Base-by-base conservation (phyloP, 1,139 yeast genomes). In the Yamadazyma diddensiae region DNA sequence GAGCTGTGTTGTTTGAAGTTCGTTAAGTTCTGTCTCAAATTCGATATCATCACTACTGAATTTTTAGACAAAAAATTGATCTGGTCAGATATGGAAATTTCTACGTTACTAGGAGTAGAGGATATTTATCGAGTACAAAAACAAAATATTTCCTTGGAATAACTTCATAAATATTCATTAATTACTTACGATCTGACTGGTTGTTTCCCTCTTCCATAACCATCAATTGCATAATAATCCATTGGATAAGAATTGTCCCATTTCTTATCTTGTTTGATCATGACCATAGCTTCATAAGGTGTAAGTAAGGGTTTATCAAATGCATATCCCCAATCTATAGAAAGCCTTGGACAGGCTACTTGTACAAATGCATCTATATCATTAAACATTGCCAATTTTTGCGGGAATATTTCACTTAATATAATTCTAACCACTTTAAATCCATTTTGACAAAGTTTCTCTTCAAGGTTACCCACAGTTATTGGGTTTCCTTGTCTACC, bases 291-390 rank as follows among this genome's bases (percentile, higher is more conserved):
- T 52, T 92, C 99, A 55, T 94, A 92, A 0, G 99, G 98, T 0
- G 98, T 90, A 36, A 92, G 62, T 28, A 92, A 65, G 0, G 99
- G 99, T 52, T 84, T 85, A 37, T 81, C 79, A 53, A 92, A 92
- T 0, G 98, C 98, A 55, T 94, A 92, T 1, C 99, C 99, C 99
- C 99, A 92, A 56, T 92, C 99, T 27, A 92, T 92, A 2, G 96
- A 86, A 33, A 92, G 65, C 46, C 99, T 68, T 0, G 99, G 99
- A 55, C 99, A 92, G 0, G 98, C 99, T 3, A 92, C 96, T 57
- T 92, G 99, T 13, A 92, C 84, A 70, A 94, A 92, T 5, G 90
- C 95, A 59, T 92, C 98, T 14, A 92, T 78, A 50, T 87, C 94
- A 48, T 86, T 90, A 61, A 92, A 92, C 81, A 84, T 83, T n/a